Base-by-base conservation (phyloP, 306 rosid species). In the Pachyrhizus erosus region DNA sequence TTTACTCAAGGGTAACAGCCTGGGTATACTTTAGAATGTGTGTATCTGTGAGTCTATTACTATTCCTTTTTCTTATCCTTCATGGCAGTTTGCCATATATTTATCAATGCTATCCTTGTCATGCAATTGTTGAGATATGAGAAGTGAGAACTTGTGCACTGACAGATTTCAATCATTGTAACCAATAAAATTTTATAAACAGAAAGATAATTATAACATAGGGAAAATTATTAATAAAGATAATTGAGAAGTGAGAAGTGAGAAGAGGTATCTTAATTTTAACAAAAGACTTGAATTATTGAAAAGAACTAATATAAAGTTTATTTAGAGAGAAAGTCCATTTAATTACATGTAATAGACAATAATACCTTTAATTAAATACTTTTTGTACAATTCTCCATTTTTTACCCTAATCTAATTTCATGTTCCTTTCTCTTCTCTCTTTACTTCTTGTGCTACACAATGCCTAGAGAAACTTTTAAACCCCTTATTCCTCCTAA, bases 21-120 rank as follows among this genome's bases (percentile, higher is more conserved):
- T 24, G 62, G 8, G 33, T 46, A 24, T 66, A 70, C 27, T 57
- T 76, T 73, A 34, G 18, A 26, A 65, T 33, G 13, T 6, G 23
- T 13, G n/a, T 9, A 10, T 51, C 9, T 65, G 46, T n/a, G 57
- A 4, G 24, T 39, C 37, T n/a, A n/a, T 27, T 13, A 61, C 12
- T 27, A 29, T 31, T 61, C 68, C 20, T 5, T 27, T 61, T 27
- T 61, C 18, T 26, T 27, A 61, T 26, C 68, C n/a, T 27, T 61
- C 68, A 11, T 2, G n/a, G 40, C 20, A 24, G 23, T 43, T 62
- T 39, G 2, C 46, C 55, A 23, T 31, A 24, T 18, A 46, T 73
- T 26, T 48, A 48, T 72, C 26, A 21, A 82, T n/a, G 57, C 26
- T 48, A 52, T 64, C 39, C n/a, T 60, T 75, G 61, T 20, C 68